Base-by-base conservation (phyloP, 176 grass and related monocot genomes). In the Triticum timopheevii region DNA sequence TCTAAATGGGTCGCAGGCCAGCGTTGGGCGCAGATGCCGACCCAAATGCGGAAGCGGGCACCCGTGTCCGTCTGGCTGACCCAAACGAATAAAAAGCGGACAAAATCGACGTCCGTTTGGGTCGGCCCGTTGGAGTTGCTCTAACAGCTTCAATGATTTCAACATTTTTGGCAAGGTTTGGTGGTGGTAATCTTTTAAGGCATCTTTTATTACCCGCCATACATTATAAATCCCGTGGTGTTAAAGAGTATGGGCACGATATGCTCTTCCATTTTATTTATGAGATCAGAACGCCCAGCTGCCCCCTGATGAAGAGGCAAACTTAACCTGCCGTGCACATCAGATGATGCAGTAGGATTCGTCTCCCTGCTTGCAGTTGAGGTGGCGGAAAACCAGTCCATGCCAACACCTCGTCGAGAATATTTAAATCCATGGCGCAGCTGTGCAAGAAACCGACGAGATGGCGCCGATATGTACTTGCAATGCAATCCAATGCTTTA, bases 361-460 rank as follows among this genome's bases (percentile, higher is more conserved):
- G 34, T 16, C 12, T 25, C 36, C 5, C 5, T 3, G 19, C 36
- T 45, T 23, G 8, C 67, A 34, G 35, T 39, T 11, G 8, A 10
- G 35, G 10, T 35, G 68, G 35, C 8, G 9, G 68, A 71, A 83
- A 36, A 39, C 64, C 34, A 82, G 13, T n/a, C 19, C 34, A 19
- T 3, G 23, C 5, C 16, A 85, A 47, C 84, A 56, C 66, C 56
- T 31, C 52, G 19, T 39, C 39, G 10, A 25, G 84, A 79, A 87
- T 80, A 72, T 65, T 65, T 40, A 59, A 19, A 61, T 83, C 84
- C 23, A 65, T 78, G 23, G 40, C 16, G 36, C 61, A 65, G 23
- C 75, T 81, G 82, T 80, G 76, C 82, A 82, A 52, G 81, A 67
- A 67, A 67, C 28, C 38, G 52, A 84, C 56, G 10, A 54, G 74